Base-by-base conservation (phyloP, 2,329 filamentous ascomycete genomes). In the Aspergillus unguis region DNA sequence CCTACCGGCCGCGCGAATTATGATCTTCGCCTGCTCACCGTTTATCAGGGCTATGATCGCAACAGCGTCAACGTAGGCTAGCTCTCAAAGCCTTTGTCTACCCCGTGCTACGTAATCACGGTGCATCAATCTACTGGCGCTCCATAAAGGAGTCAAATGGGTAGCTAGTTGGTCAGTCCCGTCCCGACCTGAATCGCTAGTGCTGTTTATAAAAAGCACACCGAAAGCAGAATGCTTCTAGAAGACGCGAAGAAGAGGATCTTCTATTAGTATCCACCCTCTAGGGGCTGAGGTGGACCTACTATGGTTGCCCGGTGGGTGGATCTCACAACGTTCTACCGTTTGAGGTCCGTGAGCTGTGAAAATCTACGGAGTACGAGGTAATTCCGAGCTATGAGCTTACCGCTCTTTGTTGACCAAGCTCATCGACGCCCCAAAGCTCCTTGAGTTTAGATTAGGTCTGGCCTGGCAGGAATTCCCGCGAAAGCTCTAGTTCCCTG, bases 191-290 rank as follows among this genome's bases (percentile, higher is more conserved):
- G 17, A 17, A 17, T n/a, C 41, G 10, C 43, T 46, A 46, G 33
- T 26, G 44, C 29, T 37, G 25, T 25, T 29, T 26, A 37, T 37
- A 32, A 46, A 25, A 29, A 29, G 33, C 33, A 28, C 37, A 9
- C 37, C 37, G 37, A 40, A 46, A 46, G 7, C 36, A 51, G 56
- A 52, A 61, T 52, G 31, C 46, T 62, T 62, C 60, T 61, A 53
- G 59, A 62, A 62, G 59, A 48, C 40, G 44, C 57, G 58, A 55
- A 61, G 58, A 55, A 55, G 23, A 38, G 44, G 36, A 48, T 40
- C 35, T 38, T 40, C 17, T 40, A 40, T 40, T 40, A 40, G 26
- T 45, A 26, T 35, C 26, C 33, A 29, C 33, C 10, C 37, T 6
- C 33, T 46, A 46, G 44, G 32, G 31, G 33, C 25, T 33, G n/a